Evolutionary conservation across 495 filamentous ascomycete species (phyloP).

Genomic region (Tuber melanosporum): DNA sequence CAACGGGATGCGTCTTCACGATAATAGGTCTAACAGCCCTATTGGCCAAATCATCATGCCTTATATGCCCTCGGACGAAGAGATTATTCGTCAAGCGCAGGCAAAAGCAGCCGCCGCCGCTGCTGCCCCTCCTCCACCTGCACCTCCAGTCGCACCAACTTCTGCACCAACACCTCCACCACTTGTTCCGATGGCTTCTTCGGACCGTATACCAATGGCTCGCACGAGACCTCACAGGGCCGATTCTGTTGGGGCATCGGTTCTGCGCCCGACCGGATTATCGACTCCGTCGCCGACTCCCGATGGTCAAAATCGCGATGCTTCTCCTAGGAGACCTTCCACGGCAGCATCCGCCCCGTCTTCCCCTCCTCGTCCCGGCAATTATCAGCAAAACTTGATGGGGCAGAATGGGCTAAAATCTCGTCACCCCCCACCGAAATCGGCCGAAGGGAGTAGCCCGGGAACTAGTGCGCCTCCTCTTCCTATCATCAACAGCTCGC

Average conservation of each 20-base stretch:
- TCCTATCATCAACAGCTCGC: conserved; percentile 14
- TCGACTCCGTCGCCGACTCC: conserved; percentile 7
- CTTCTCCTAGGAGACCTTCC: conserved; percentile 25
- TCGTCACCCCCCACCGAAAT: conserved; percentile 41
- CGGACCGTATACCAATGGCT: conserved; percentile 20
- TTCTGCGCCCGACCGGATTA: conserved; percentile 26
- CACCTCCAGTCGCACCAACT: conserved; percentile 8
- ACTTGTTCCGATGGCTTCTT: conserved; percentile 14
- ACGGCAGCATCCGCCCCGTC: conserved; percentile 36
- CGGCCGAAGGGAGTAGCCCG: conserved; percentile 26
- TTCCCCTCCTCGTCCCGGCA: conserved; percentile 27
- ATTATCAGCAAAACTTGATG: conserved; percentile 12
- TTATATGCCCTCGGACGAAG: conserved; percentile 37
- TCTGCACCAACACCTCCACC: conserved; percentile 31
- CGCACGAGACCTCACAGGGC: conserved; percentile 33
- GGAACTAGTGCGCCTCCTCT: conserved; percentile 8
- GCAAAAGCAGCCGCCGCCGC: conserved; percentile 21
- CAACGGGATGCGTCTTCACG: conserved; percentile 29
- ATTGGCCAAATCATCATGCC: conserved; percentile 30
- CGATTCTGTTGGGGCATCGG: conserved; percentile 30
- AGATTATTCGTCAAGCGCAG: conserved; percentile 25
- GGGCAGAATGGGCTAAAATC: conserved; percentile 29
- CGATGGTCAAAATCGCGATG: conserved; percentile 6
- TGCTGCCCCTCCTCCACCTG: conserved; percentile 1
- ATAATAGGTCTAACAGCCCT: conserved; percentile 20